Evolutionary conservation across 2,329 filamentous ascomycete species (phyloP).

Genomic region (Xylaria sp.): DNA sequence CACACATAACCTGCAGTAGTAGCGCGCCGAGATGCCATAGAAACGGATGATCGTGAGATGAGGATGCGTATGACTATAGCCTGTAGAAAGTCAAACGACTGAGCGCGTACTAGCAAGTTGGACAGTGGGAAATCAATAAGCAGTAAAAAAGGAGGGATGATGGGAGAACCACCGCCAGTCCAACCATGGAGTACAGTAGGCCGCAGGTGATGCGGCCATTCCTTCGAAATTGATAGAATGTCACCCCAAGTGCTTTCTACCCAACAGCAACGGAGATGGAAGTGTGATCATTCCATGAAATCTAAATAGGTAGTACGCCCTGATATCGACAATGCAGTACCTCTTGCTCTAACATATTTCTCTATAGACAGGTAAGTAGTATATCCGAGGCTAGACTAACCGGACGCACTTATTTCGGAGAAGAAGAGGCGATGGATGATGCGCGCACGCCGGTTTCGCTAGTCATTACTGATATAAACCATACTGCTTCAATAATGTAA

Average conservation of each 20-base stretch:
- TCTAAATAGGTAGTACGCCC: background rate
- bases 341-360: too few relatives aligned
- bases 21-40: conserved; percentile 20
- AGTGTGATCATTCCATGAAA: conserved; percentile 15
- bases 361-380: too few relatives aligned
- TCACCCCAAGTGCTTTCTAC: conserved; percentile 4
- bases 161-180: conserved; percentile 20
- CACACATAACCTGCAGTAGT: conserved; percentile 31
- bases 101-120: conserved; percentile 9
- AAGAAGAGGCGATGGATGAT: conserved; percentile 6
- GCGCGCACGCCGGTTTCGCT: conserved; percentile 19
- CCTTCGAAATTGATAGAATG: conserved; percentile 23
- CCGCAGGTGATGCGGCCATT: conserved; percentile 29
- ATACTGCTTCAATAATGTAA: conserved; percentile 1
- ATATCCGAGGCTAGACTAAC: background rate
- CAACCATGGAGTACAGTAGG: conserved; percentile 12
- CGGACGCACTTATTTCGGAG: background rate
- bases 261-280: conserved; percentile 5
- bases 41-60: conserved; percentile 26
- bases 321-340: conserved; percentile 2
- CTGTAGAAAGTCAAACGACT: conserved; percentile 6
- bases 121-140: background rate
- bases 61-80: conserved; percentile 19
- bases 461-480: conserved; percentile 12
- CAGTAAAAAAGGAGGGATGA: conserved; percentile 17